Base-by-base conservation (phyloP, 2,329 filamentous ascomycete genomes). In the Penicillium sp. region DNA sequence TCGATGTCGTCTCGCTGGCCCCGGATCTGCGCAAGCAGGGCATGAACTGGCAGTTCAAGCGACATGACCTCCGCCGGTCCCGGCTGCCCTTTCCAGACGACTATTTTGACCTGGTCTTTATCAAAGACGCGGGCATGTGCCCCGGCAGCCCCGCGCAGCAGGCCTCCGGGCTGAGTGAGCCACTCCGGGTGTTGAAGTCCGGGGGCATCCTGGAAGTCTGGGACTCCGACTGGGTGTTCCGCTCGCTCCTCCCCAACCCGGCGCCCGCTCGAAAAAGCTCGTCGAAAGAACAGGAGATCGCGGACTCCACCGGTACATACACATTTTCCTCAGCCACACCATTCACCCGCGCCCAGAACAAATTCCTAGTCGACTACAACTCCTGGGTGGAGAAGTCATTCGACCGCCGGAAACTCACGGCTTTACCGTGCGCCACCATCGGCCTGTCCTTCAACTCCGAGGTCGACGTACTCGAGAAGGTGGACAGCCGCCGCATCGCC, bases 11-110 rank as follows among this genome's bases (percentile, higher is more conserved):
- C 7, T 83, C 86, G 4, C 64, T 91, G 16, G 82, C 84, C 6
- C 77, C 79, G 21, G 76, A 81, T 51, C 60, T 83, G 51, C 70
- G 75, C 54, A 80, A 81, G 53, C 81, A 83, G 54, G 86, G 87
- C 33, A 84, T 95, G 74, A 83, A 86, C 50, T 95, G 89, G 88
- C 81, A 75, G 8, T 96, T 95, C 61, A 79, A 94, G 37, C 86
- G 90, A 59, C 88, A 95, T 61, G 90, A 96, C 64, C 69, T 94
- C 48, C 83, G 87, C 43, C 78, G 79, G 44, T 63, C 77, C 2
- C 87, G 87, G 1, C 79, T 90, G 56, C 91, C 91, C 0, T 88
- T 95, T 49, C 74, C 80, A 2, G 79, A 87, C 45, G 83, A 77
- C 23, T 83, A 90, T 54, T 96, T 94, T 63, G 88, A 95, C 61